A percentile compares a stretch with the other conserved stretches of the same genome.
phyloP scores from a whole-genome alignment of 139 green algal genomes.

The Picochlorum sp. region DNA sequence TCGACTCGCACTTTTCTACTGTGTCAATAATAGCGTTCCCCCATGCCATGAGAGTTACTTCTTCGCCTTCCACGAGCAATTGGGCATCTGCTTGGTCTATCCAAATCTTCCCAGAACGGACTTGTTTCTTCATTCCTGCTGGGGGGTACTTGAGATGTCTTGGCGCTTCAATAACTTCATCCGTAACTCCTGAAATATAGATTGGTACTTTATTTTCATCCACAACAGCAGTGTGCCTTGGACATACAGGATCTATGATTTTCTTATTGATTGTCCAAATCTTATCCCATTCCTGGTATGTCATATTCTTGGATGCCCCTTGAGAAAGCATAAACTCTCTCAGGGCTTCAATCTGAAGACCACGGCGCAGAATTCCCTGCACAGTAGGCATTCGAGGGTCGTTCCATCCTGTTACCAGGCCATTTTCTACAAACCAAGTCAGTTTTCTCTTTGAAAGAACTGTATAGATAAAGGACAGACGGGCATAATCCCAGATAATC shows the following conservation, averaged over 20 bases:
- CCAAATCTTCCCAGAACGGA: slow-evolving; percentile 36
- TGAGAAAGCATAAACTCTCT: slow-evolving; percentile 94
- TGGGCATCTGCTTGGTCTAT: slow-evolving; percentile 82
- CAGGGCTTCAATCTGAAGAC: slow-evolving; percentile 54
- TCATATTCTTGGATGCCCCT: slow-evolving; percentile 86
- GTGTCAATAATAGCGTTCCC: slow-evolving; percentile 79
- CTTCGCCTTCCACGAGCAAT: slow-evolving; percentile 65
- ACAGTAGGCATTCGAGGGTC: slow-evolving; percentile 97
- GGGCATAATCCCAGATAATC: slow-evolving; percentile 92
- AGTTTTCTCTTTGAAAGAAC: slow-evolving; percentile 97
- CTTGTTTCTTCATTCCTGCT: slow-evolving; percentile 64
- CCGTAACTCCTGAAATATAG: slow-evolving; percentile 41
- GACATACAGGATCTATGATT: slow-evolving; percentile 69
- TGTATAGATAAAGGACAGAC: slow-evolving; percentile 62
- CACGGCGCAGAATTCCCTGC: slow-evolving; percentile 43
- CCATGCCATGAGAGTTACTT: slow-evolving; percentile 98
- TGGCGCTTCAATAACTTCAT: slow-evolving; percentile 45
- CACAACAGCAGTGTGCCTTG: slow-evolving; percentile 81
- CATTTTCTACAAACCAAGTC: slow-evolving; percentile 81
- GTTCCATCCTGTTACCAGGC: slow-evolving; percentile 80
- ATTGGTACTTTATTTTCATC: slow-evolving; percentile 38
- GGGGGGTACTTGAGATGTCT: slow-evolving; percentile 86
- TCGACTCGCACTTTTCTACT: not conserved
- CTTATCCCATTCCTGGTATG: slow-evolving; percentile 95
- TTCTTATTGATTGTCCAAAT: slow-evolving; percentile 99